A percentile compares a stretch with the other conserved stretches of the same genome.
These are phyloP conservation scores for Pseudopyricularia javanii DNA, from an alignment of 2,329 filamentous ascomycete genomes.

Conservation along the genomic window DNA sequence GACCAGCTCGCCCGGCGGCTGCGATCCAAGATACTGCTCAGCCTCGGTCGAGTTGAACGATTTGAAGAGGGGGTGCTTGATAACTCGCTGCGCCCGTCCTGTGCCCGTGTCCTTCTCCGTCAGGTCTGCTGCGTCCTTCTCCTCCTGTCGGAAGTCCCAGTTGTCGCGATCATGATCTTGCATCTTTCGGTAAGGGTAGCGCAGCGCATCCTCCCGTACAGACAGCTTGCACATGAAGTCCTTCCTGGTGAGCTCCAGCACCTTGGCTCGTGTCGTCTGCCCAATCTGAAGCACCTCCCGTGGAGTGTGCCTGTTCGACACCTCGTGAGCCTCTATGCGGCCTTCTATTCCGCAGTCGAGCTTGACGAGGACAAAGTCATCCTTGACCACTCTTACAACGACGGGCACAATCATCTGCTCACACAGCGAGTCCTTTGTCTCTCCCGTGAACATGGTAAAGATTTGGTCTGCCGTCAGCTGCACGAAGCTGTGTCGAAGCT, in stretches of 20 bases:
- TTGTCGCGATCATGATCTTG: constrained; percentile 64
- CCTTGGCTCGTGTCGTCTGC: constrained; percentile 79
- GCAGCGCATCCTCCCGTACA: constrained; percentile 69
- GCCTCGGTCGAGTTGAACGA: constrained; percentile 87
- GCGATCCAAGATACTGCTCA: constrained; percentile 82
- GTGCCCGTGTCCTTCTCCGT: constrained; percentile 77
- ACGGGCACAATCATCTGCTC: constrained; percentile 91
- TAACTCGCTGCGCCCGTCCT: constrained; percentile 80
- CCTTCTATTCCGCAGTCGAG: constrained; percentile 93
- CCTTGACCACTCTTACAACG: constrained; percentile 75
- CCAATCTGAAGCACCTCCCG: constrained; percentile 64
- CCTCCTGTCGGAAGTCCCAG: constrained; percentile 80
- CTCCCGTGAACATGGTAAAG: constrained; percentile 94
- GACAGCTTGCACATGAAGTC: constrained; percentile 75
- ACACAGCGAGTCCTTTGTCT: constrained; percentile 70
- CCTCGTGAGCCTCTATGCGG: constrained; percentile 70
- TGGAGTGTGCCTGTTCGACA: constrained; percentile 60
- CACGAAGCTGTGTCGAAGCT: constrained; percentile 72
- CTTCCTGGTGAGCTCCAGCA: constrained; percentile 78
- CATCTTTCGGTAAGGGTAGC: constrained; percentile 56
- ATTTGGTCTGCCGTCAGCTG: constrained; percentile 62
- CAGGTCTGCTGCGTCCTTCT: constrained; percentile 68
- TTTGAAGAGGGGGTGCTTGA: constrained; percentile 94
- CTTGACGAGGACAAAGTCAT: constrained; percentile 86
- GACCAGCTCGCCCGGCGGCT: constrained; percentile 78